phyloP scores from a whole-genome alignment of 2,329 filamentous ascomycete species.

The Apiospora marii region DNA sequence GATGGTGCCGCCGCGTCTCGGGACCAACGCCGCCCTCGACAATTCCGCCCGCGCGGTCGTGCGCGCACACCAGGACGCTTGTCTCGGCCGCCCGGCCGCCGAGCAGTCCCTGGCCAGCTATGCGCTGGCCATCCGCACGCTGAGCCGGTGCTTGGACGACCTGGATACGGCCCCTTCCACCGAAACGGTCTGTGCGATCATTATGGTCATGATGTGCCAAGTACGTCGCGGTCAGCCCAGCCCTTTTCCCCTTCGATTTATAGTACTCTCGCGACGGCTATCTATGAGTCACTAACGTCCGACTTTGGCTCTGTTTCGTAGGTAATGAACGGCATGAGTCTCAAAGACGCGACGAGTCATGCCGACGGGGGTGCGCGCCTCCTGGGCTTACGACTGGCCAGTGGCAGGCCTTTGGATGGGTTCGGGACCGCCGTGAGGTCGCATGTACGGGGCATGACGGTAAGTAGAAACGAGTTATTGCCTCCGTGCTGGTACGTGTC shows the following conservation, averaged over 20 bases:
- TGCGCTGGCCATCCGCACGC: background rate
- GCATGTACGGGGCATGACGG: background rate
- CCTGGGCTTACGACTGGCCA: background rate
- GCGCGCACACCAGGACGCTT: background rate
- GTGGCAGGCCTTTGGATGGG: background rate
- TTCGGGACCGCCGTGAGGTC: background rate
- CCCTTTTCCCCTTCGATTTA: too few relatives aligned
- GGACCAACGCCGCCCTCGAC: background rate
- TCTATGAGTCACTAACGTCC: too few relatives aligned
- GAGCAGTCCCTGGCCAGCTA: background rate
- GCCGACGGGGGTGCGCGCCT: background rate
- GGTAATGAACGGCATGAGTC: background rate
- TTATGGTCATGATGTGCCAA: background rate
- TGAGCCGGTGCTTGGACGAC: background rate
- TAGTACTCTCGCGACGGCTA: too few relatives aligned
- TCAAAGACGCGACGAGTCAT: background rate
- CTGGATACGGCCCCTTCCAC: background rate
- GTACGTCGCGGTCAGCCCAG: background rate
- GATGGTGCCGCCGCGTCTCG: background rate
- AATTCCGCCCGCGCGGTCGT: background rate
- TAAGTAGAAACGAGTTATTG: background rate
- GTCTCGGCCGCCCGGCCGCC: background rate
- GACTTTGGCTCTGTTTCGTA: background rate
- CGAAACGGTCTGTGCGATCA: background rate
- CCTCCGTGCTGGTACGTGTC: background rate